These are phyloP conservation scores for Chondrostereum purpureum DNA, from an alignment of 1,284 basidiomycete species.

Conservation along the genomic window DNA sequence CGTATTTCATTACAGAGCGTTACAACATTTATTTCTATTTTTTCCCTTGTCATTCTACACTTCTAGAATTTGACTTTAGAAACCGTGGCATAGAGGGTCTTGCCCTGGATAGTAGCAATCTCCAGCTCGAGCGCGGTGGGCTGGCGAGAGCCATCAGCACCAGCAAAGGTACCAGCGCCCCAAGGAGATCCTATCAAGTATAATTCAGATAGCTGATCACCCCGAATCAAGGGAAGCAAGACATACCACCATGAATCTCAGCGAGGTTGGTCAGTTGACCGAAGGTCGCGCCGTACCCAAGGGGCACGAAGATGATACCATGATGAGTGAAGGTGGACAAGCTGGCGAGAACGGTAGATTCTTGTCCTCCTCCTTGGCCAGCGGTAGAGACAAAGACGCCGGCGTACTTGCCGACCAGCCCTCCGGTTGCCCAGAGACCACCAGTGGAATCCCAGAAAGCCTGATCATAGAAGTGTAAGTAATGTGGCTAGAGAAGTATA, in stretches of 20 bases:
- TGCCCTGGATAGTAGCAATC: slow-evolving; percentile 63
- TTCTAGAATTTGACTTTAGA: slow-evolving; percentile 32
- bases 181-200: slow-evolving; percentile 68
- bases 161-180: slow-evolving; percentile 70
- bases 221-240: slow-evolving; percentile 1
- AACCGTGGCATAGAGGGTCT: slow-evolving; percentile 47
- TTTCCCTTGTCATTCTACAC: no score
- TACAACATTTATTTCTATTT: no score
- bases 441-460: slow-evolving; percentile 82
- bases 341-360: slow-evolving; percentile 57
- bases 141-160: slow-evolving; percentile 54
- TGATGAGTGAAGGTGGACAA: slow-evolving; percentile 79
- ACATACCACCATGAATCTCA: slow-evolving; percentile 68
- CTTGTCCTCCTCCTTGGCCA: slow-evolving; percentile 67
- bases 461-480: slow-evolving; percentile 28
- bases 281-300: slow-evolving; percentile 65
- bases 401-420: slow-evolving; percentile 77
- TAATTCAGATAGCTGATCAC: neutral
- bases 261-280: slow-evolving; percentile 50
- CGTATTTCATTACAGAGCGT: no score
- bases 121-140: slow-evolving; percentile 59
- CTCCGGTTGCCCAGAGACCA: slow-evolving; percentile 65
- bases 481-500: neutral
- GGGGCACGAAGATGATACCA: slow-evolving; percentile 73
- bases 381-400: slow-evolving; percentile 66